Base-by-base conservation (phyloP, 192 early-diverging fungal genomes). In the Thamnidium elegans region DNA sequence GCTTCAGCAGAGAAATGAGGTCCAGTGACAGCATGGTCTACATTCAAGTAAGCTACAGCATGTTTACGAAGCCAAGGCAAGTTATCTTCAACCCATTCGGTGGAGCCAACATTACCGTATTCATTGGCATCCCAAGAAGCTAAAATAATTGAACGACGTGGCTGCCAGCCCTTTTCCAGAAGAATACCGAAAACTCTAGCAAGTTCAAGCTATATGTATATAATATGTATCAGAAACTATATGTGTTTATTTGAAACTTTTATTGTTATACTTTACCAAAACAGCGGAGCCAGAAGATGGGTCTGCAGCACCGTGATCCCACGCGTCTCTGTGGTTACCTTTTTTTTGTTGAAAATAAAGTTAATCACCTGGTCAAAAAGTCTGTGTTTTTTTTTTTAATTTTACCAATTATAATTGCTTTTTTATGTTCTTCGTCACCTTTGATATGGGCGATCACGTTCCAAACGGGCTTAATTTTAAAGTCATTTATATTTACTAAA, bases 71-170 rank as follows among this genome's bases (percentile, higher is more conserved):
- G 73, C 77, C 75, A 77, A 64, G 73, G 70, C 13, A 82, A 60
- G 30, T 85, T 69, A 50, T 84, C 77, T 59, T 88, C 85, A 4
- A 87, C 86, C 79, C 79, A 88, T 60, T 85, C 86, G 3, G 86
- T 87, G 14, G 85, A 84, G 3, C 86, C 86, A 5, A 81, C 51
- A 6, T 77, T 55, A 9, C 85, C 78, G 66, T 87, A 86, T 69
- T 85, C 86, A 31, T 79, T 79, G 8, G 79, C 86, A 64, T 88
- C 86, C 86, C 86, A 88, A 17, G 82, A 84, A 4, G 78, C 81
- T 20, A 88, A 66, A 11, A 84, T 55, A 34, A 88, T 78, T 14
- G 83, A 84, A 48, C 86, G 77, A 23, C 82, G 74, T 4, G 86
- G 86, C 11, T 75, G 74, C 86, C 86, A 88, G 21, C 86, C 86